These are phyloP conservation scores for Botryotinia narcissicola DNA, from an alignment of 2,329 filamentous ascomycete genomes.

Conservation along the genomic window DNA sequence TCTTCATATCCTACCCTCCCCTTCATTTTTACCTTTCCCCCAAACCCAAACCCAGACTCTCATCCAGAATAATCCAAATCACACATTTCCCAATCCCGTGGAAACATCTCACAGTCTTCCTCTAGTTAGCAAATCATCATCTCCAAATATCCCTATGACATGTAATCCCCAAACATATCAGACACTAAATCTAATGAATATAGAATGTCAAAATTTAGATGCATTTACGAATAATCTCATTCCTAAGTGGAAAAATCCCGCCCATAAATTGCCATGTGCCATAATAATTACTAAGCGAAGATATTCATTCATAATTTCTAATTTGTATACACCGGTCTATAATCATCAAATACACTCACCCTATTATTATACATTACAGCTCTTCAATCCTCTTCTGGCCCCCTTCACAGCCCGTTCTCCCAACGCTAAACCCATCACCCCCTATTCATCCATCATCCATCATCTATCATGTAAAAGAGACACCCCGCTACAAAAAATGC, in stretches of 20 bases:
- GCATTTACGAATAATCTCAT: too few relatives aligned
- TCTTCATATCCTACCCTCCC: too few relatives aligned
- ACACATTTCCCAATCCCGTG: background rate
- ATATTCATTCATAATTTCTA: background rate
- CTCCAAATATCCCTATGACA: too few relatives aligned
- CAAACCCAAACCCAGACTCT: too few relatives aligned
- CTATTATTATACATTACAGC: slow-evolving; percentile 6
- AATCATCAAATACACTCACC: background rate
- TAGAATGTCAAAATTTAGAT: background rate
- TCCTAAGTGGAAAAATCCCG: background rate
- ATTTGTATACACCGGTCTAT: background rate
- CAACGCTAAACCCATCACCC: background rate
- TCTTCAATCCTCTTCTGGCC: background rate
- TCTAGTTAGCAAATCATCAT: too few relatives aligned
- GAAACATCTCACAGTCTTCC: background rate
- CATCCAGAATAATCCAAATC: background rate
- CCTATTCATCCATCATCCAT: background rate
- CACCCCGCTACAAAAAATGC: background rate
- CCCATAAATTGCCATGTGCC: background rate
- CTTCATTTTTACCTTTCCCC: too few relatives aligned
- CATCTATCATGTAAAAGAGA: background rate
- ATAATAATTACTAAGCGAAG: background rate
- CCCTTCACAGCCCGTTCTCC: background rate
- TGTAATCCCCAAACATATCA: background rate
- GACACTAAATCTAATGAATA: background rate